These are phyloP conservation scores for Sporopachydermia quercuum DNA, from an alignment of 805 yeast genomes.

Conservation along the genomic window DNA sequence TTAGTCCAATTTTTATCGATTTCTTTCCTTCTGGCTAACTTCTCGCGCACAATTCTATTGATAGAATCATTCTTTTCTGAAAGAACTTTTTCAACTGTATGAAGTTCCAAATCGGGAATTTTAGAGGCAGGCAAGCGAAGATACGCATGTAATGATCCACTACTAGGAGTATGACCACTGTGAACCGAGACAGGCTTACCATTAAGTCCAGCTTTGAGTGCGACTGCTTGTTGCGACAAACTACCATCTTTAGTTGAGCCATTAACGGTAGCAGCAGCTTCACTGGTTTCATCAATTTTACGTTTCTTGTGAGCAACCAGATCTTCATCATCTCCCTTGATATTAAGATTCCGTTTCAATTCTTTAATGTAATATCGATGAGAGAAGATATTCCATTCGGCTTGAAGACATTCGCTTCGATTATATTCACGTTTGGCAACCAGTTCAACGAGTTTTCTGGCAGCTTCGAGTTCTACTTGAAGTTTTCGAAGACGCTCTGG, in stretches of 20 bases:
- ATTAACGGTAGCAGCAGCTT: slow-evolving; percentile 3
- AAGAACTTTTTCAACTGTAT: slow-evolving; percentile 63
- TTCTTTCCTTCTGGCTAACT: slow-evolving; percentile 52
- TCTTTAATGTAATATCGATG: slow-evolving; percentile 57
- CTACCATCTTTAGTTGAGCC: slow-evolving; percentile 3
- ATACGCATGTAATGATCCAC: slow-evolving; percentile 42
- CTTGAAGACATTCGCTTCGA: slow-evolving; percentile 42
- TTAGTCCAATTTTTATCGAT: slow-evolving; percentile 68
- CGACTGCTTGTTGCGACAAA: slow-evolving; percentile 9
- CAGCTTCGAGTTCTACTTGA: slow-evolving; percentile 62
- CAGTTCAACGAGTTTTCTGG: slow-evolving; percentile 49
- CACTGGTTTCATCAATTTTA: slow-evolving; percentile 19
- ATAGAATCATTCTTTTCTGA: slow-evolving; percentile 66
- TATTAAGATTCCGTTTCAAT: slow-evolving; percentile 58
- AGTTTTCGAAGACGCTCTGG: slow-evolving; percentile 67
- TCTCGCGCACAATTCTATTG: slow-evolving; percentile 73
- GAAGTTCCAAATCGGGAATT: slow-evolving; percentile 83
- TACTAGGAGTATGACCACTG: slow-evolving; percentile 7
- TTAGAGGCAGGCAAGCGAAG: slow-evolving; percentile 80
- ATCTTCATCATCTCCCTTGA: slow-evolving; percentile 76
- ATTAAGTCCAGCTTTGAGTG: slow-evolving; percentile 9
- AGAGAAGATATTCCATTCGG: slow-evolving; percentile 56
- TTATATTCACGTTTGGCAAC: slow-evolving; percentile 65
- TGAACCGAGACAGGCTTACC: slow-evolving; percentile 19
- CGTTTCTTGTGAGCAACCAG: slow-evolving; percentile 65